phyloP scores from a whole-genome alignment of 805 yeast species.

The Nakazawaea pomicola region DNA sequence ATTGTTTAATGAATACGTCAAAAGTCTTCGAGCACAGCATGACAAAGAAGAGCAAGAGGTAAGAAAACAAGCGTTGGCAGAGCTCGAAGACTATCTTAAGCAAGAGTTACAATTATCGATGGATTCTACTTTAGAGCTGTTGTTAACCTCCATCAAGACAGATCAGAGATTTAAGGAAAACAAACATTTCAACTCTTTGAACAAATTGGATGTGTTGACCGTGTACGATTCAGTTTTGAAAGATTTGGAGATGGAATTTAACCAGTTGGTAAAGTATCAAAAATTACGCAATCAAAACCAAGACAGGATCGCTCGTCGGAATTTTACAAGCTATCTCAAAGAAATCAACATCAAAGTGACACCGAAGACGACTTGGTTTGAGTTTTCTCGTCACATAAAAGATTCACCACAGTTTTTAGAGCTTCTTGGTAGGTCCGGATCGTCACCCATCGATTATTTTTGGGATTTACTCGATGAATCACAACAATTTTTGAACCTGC shows the following conservation, averaged over 20 bases:
- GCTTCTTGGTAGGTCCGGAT: slow-evolving; percentile 71
- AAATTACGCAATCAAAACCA: slow-evolving; percentile 40
- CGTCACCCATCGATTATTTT: slow-evolving; percentile 70
- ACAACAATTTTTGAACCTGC: slow-evolving; percentile 47
- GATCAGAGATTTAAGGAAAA: slow-evolving; percentile 56
- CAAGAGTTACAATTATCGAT: slow-evolving; percentile 25
- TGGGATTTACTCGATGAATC: slow-evolving; percentile 69
- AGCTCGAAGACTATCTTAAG: slow-evolving; percentile 46
- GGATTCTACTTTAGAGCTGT: slow-evolving; percentile 32
- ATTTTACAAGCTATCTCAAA: slow-evolving; percentile 43
- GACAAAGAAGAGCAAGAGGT: slow-evolving; percentile 20
- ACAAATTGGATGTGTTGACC: slow-evolving; percentile 54
- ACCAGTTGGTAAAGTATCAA: slow-evolving; percentile 20
- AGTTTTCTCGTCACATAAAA: slow-evolving; percentile 44
- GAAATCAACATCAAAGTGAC: slow-evolving; percentile 33
- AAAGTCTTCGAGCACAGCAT: slow-evolving; percentile 30
- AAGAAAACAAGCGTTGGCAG: slow-evolving; percentile 45
- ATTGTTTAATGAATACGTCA: slow-evolving; percentile 48
- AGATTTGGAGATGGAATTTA: slow-evolving; percentile 27
- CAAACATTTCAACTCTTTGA: slow-evolving; percentile 46
- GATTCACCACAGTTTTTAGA: slow-evolving; percentile 53
- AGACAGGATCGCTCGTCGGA: slow-evolving; percentile 65
- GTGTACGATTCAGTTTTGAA: slow-evolving; percentile 35
- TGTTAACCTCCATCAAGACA: slow-evolving; percentile 28
- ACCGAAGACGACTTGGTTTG: slow-evolving; percentile 57